Conservation (phyloP, 2,329 filamentous ascomycete species). For the Epicoccum sorghinum region DNA sequence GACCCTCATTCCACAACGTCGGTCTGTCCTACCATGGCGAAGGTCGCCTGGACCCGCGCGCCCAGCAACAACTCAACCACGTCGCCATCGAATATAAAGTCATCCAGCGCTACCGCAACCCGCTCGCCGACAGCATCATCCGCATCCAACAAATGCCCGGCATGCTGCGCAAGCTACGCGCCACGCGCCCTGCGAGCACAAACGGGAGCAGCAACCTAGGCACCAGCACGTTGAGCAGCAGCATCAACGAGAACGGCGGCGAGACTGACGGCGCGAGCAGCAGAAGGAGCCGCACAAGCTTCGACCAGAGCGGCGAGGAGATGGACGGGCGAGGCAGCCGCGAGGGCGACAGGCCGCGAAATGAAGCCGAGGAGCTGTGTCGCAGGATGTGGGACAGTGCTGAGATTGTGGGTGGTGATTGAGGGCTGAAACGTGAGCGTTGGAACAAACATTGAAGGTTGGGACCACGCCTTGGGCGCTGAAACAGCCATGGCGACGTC, state of each 20-base stretch:
- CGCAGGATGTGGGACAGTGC: slow-evolving; percentile 49
- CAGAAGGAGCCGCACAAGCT: slow-evolving; percentile 39
- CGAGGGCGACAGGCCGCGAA: slow-evolving; percentile 37
- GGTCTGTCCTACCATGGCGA: slow-evolving; percentile 39
- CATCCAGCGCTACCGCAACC: slow-evolving; percentile 73
- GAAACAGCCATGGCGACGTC: background rate
- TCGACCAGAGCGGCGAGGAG: slow-evolving; percentile 32
- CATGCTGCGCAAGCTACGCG: slow-evolving; percentile 35
- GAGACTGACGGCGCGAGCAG: slow-evolving; percentile 36
- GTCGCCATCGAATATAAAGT: slow-evolving; percentile 77
- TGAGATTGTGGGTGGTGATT: slow-evolving; percentile 31
- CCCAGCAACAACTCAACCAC: slow-evolving; percentile 69
- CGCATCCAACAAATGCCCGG: slow-evolving; percentile 62
- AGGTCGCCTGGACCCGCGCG: slow-evolving; percentile 63
- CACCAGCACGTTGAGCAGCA: slow-evolving; percentile 35
- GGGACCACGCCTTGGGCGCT: background rate
- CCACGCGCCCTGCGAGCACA: slow-evolving; percentile 25
- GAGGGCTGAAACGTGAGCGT: background rate
- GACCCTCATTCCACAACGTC: slow-evolving; percentile 40
- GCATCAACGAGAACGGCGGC: slow-evolving; percentile 33
- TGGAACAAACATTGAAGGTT: background rate
- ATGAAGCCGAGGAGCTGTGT: slow-evolving; percentile 49
- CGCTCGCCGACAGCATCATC: slow-evolving; percentile 67
- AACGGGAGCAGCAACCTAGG: slow-evolving; percentile 28
- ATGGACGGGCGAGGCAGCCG: slow-evolving; percentile 32